These are phyloP conservation scores for Vanderwaltozyma yarrowii DNA, from an alignment of 805 yeast species.

Conservation along the genomic window DNA sequence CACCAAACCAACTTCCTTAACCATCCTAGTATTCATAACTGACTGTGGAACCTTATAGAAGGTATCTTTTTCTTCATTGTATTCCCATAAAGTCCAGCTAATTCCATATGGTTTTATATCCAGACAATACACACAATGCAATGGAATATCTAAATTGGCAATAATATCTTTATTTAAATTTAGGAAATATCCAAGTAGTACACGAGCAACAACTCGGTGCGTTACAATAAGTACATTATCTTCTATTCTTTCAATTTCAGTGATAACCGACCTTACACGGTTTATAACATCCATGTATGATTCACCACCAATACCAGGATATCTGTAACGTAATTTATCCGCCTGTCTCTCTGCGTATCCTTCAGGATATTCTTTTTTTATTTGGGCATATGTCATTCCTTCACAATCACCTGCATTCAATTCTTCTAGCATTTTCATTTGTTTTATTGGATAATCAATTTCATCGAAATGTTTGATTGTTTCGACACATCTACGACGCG, in stretches of 20 bases:
- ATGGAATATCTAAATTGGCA: constrained; percentile 85
- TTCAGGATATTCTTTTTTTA: constrained; percentile 57
- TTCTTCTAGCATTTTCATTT: constrained; percentile 89
- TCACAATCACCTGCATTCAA: constrained; percentile 89
- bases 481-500: constrained; percentile 69
- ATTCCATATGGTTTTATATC: constrained; percentile 96
- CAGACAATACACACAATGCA: constrained; percentile 80
- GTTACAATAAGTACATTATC: constrained; percentile 77
- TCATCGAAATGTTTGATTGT: constrained; percentile 73
- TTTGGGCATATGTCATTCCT: constrained; percentile 86
- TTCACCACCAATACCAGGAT: constrained; percentile 97
- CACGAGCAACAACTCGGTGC: constrained; percentile 86
- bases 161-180: constrained; percentile 71
- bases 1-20: constrained; percentile 61
- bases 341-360: constrained; percentile 69
- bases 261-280: constrained; percentile 78
- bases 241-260: constrained; percentile 84
- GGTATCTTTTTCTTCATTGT: constrained; percentile 68
- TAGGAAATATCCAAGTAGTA: constrained; percentile 78
- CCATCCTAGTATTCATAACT: constrained; percentile 37
- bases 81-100: constrained; percentile 84
- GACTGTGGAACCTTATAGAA: constrained; percentile 52
- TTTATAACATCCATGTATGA: constrained; percentile 89
- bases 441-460: constrained; percentile 62
- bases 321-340: constrained; percentile 76